A percentile compares a stretch with the other conserved stretches of the same genome.
These are phyloP conservation scores for Cladophialophora bantiana DNA, from an alignment of 2,329 filamentous ascomycete species.

Conservation along the genomic window DNA sequence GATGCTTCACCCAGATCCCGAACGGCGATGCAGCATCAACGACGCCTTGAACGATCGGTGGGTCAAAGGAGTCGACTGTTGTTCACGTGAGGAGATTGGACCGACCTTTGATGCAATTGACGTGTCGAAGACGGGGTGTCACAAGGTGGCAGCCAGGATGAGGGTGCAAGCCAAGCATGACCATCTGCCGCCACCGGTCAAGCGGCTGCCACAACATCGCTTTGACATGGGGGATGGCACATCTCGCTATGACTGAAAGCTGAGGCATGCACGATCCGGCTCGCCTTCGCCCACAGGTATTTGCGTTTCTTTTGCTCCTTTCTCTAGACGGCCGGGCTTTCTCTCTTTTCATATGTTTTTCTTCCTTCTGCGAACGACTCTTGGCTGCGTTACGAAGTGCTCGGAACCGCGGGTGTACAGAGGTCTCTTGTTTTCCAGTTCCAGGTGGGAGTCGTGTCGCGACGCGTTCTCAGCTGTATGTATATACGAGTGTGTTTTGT, in stretches of 20 bases:
- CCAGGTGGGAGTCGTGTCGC: background rate
- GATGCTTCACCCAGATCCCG: conserved; percentile 83
- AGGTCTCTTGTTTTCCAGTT: conserved; percentile 5
- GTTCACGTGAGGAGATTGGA: conserved; percentile 72
- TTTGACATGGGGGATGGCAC: conserved; percentile 44
- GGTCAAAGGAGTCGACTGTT: conserved; percentile 79
- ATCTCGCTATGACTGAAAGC: conserved; percentile 35
- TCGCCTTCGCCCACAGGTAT: conserved; percentile 3
- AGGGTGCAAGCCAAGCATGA: conserved; percentile 45
- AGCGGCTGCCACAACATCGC: conserved; percentile 41
- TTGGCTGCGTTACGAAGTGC: conserved; percentile 38
- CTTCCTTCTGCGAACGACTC: conserved; percentile 15
- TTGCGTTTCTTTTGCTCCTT: background rate
- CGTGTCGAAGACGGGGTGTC: conserved; percentile 41
- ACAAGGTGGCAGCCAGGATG: conserved; percentile 40
- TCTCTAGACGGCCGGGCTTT: background rate
- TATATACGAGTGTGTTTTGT: background rate
- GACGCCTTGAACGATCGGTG: conserved; percentile 75
- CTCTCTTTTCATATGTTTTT: background rate
- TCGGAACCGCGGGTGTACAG: conserved; percentile 35
- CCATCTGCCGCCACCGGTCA: conserved; percentile 45
- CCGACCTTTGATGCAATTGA: conserved; percentile 54
- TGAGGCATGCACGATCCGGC: background rate
- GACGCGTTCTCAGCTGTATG: background rate
- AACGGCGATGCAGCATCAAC: conserved; percentile 71